Percentiles rank a stretch among this genome's conserved stretches.
phyloP scores from a whole-genome alignment of 179 eudicot species.

The Gypsophila paniculata region DNA sequence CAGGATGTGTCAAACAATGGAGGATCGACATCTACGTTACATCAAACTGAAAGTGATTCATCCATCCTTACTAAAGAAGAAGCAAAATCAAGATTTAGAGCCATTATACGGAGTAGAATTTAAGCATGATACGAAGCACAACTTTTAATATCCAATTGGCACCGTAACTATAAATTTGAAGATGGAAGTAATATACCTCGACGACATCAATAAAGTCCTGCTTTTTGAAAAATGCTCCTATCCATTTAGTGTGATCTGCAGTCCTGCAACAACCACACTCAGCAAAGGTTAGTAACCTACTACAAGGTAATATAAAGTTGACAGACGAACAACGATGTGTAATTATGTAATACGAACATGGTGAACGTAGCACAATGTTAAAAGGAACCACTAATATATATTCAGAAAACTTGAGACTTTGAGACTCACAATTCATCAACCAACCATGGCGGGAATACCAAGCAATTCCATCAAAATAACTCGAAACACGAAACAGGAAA shows the following conservation, averaged over 20 bases:
- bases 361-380: not conserved
- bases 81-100: not conserved
- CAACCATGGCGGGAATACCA: too few species aligned
- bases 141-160: not conserved
- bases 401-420: not conserved
- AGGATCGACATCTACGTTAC: not conserved
- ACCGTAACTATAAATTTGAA: not conserved
- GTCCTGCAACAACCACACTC: conserved; percentile 46
- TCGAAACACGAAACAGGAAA: not conserved
- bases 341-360: conserved; percentile 2
- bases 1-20: not conserved
- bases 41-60: not conserved
- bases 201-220: conserved; percentile 91
- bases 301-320: too few species aligned
- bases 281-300: conserved; percentile 7
- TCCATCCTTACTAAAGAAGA: not conserved
- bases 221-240: conserved; percentile 71
- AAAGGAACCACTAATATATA: not conserved
- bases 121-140: not conserved
- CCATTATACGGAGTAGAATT: too few species aligned
- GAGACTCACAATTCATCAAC: too few species aligned
- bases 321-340: too few species aligned
- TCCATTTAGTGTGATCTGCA: conserved; percentile 96
- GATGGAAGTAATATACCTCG: conserved; percentile 47
- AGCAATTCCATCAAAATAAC: too few species aligned